Evolutionary conservation across 192 early-diverging fungal species (phyloP).

Genomic region (Linnemannia exigua): DNA sequence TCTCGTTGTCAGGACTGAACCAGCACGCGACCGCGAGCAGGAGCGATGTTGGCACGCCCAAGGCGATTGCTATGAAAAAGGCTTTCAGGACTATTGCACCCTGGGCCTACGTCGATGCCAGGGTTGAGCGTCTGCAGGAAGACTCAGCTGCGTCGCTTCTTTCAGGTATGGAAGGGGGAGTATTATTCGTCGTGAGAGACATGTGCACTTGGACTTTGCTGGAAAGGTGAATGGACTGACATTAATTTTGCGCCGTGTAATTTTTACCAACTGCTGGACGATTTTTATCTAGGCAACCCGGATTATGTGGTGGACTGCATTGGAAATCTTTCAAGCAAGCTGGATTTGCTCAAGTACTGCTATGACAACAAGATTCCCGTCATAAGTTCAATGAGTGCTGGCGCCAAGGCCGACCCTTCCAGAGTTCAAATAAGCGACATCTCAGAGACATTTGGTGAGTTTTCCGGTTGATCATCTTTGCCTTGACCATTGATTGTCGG

Average conservation of each 20-base stretch:
- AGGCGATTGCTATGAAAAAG: slow-evolving; percentile 80
- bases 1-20: slow-evolving; percentile 91
- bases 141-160: slow-evolving; percentile 79
- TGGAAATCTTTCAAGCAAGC: slow-evolving; percentile 94
- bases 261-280: background rate
- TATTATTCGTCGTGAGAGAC: background rate
- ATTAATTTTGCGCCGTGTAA: too few species aligned
- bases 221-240: background rate
- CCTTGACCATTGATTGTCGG: background rate
- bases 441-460: slow-evolving; percentile 84
- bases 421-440: slow-evolving; percentile 97
- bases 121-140: slow-evolving; percentile 79
- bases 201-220: background rate
- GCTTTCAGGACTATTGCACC: slow-evolving; percentile 87
- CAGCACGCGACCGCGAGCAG: slow-evolving; percentile 91
- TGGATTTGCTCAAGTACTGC: slow-evolving; percentile 92
- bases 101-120: slow-evolving; percentile 81
- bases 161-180: slow-evolving; percentile 60
- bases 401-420: slow-evolving; percentile 97
- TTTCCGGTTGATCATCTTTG: background rate
- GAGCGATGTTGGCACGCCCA: slow-evolving; percentile 88
- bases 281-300: slow-evolving; percentile 57
- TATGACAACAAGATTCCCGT: slow-evolving; percentile 78
- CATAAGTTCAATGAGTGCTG: slow-evolving; percentile 95
- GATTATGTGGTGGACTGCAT: slow-evolving; percentile 91